A percentile compares a stretch with the other conserved stretches of the same genome.
Conservation (phyloP, 2,329 filamentous ascomycete species). For the Colletotrichum salicis region DNA sequence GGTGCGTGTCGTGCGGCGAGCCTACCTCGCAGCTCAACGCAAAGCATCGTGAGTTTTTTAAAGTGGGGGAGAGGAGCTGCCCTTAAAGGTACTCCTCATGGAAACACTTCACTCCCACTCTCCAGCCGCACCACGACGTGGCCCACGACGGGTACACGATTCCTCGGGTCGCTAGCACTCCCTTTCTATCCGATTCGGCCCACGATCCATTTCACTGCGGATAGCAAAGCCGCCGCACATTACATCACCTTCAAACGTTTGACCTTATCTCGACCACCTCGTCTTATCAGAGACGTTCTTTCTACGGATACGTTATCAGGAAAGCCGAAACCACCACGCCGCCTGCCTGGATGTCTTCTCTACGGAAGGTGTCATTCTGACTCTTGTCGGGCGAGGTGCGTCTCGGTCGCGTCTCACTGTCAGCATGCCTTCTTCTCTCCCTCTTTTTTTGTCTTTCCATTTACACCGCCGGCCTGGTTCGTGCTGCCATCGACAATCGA, state of each 20-base stretch:
- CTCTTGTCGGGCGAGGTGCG: slow-evolving; percentile 3
- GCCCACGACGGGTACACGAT: neutral
- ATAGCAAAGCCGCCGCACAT: neutral
- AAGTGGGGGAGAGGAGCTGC: neutral
- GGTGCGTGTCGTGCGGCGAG: slow-evolving; percentile 5
- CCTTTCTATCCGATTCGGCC: neutral
- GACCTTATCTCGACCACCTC: slow-evolving; percentile 8
- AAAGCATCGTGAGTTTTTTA: slow-evolving; percentile 23
- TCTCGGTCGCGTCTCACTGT: slow-evolving; percentile 30
- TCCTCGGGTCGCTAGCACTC: neutral
- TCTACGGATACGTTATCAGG: neutral
- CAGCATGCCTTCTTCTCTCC: neutral
- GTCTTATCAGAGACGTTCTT: neutral
- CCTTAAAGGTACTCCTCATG: neutral
- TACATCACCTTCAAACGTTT: neutral
- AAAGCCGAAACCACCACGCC: neutral
- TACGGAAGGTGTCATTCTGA: neutral
- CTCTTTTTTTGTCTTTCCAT: neutral
- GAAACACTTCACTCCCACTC: neutral
- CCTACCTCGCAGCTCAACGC: slow-evolving; percentile 10
- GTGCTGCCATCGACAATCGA: neutral
- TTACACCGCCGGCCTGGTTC: neutral
- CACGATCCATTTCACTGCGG: neutral
- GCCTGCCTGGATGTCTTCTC: neutral
- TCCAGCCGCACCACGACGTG: slow-evolving; percentile 1